A percentile compares a stretch with the other conserved stretches of the same genome.
phyloP scores from a whole-genome alignment of 2,329 filamentous ascomycete species.

The Fusarium circinatum region DNA sequence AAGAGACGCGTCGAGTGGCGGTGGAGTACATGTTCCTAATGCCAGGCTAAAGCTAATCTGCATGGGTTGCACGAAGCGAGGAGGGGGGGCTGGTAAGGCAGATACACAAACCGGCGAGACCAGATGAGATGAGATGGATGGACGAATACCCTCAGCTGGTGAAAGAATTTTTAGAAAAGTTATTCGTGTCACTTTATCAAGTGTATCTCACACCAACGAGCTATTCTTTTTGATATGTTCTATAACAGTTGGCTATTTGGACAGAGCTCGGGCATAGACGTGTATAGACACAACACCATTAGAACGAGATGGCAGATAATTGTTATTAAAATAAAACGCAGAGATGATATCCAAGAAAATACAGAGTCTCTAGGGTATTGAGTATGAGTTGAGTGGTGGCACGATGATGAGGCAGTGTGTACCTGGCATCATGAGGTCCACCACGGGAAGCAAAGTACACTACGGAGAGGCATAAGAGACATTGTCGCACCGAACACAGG shows the following conservation, averaged over 20 bases:
- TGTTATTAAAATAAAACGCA: neutral
- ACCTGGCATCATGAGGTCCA: neutral
- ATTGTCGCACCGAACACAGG: neutral
- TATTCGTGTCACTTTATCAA: neutral
- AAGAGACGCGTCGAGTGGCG: slow-evolving; percentile 34
- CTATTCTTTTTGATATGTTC: neutral
- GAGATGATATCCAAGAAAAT: neutral
- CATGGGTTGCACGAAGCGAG: slow-evolving; percentile 23
- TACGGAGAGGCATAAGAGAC: slow-evolving; percentile 19
- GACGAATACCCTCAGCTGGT: slow-evolving; percentile 35
- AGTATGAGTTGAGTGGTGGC: neutral
- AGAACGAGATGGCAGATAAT: neutral
- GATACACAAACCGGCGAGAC: too few species aligned
- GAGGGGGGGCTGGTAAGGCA: slow-evolving; percentile 1
- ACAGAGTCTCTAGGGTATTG: neutral
- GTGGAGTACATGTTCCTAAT: slow-evolving; percentile 16
- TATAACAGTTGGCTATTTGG: neutral
- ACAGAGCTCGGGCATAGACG: neutral
- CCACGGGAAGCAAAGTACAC: neutral
- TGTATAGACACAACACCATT: neutral
- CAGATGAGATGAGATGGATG: slow-evolving; percentile 26
- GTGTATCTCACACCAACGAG: neutral
- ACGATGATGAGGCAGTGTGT: neutral
- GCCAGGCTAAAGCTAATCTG: slow-evolving; percentile 17
- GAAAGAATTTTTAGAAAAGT: neutral